phyloP scores from a whole-genome alignment of 805 yeast species.

The Candida vaughaniae region DNA sequence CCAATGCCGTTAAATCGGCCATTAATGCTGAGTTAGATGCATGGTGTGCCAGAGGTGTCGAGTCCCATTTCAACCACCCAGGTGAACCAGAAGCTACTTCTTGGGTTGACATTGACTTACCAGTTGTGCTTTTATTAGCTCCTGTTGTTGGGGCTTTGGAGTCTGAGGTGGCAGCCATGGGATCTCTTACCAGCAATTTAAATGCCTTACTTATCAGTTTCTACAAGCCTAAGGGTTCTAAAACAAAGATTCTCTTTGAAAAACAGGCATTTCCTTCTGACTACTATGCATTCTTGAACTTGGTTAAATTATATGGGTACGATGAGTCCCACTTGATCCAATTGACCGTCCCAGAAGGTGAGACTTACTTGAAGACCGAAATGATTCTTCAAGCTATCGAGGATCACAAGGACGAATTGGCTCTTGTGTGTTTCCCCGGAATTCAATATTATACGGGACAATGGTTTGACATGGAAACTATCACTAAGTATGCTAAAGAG shows the following conservation, averaged over 20 bases:
- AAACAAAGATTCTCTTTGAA: conserved; percentile 77
- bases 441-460: conserved; percentile 94
- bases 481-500: conserved; percentile 61
- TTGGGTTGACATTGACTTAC: conserved; percentile 87
- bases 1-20: conserved; percentile 56
- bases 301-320: conserved; percentile 60
- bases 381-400: conserved; percentile 60
- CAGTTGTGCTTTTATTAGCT: conserved; percentile 66
- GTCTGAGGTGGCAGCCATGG: conserved; percentile 86
- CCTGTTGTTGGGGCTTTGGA: conserved; percentile 72
- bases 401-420: conserved; percentile 57
- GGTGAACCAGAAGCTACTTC: conserved; percentile 44
- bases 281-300: conserved; percentile 78
- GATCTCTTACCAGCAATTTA: conserved; percentile 78
- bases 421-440: conserved; percentile 80
- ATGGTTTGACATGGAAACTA: conserved; percentile 67
- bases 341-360: conserved; percentile 58
- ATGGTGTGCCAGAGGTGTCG: conserved; percentile 81
- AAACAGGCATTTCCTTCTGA: conserved; percentile 91
- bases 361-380: conserved; percentile 56
- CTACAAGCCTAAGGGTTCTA: conserved; percentile 60
- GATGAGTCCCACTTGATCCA: conserved; percentile 60
- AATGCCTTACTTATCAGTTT: conserved; percentile 73
- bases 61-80: conserved; percentile 77
- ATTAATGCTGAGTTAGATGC: conserved; percentile 70